Base-by-base conservation (phyloP, 2,329 filamentous ascomycete species). In the Ceratocystiopsis sp. region DNA sequence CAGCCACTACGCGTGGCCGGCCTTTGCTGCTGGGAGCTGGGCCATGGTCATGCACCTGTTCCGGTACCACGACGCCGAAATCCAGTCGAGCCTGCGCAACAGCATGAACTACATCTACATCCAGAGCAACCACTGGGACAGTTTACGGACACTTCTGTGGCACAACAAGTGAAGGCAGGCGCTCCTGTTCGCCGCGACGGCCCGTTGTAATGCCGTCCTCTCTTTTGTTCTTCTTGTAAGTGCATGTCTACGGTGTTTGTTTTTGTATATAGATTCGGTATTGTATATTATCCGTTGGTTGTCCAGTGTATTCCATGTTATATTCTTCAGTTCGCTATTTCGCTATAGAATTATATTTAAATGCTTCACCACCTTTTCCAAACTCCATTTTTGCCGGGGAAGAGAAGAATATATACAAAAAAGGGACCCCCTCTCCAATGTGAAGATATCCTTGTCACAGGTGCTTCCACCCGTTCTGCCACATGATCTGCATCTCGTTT, bases 31-130 rank as follows among this genome's bases (percentile, higher is more conserved):
- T 52, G 55, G 89, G 50, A 93, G 81, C 56, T 98, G 91, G 91
- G 91, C 80, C 5, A 68, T 77, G 55, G 86, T 98, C 50, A 98
- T 98, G 91, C 85, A 89, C 64, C 63, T 98, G 48, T 98, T 95
- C 67, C 75, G 83, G 54, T 84, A 82, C 73, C 79, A 96, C 64
- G 86, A 91, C 6, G 84, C 93, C 54, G 84, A 83, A 45, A 72
- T 98, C 57, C 91, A 95, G 69, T 76, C 79, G 47, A 95, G 87
- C 60, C 64, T 98, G 68, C 74, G 85, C 59, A 87, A 78, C 63
- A 95, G 86, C 66, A 98, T 98, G 91, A 84, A 76, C 53, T 98
- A 98, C 57, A 94, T 98, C 68, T 98, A 89, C 59, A 71, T 76
- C 46, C 82, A 96, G 60, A 85, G 83, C 50, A 82, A 95, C 55